Conservation (phyloP, 2,329 filamentous ascomycete species). For the Emericellopsis cladophorae region DNA sequence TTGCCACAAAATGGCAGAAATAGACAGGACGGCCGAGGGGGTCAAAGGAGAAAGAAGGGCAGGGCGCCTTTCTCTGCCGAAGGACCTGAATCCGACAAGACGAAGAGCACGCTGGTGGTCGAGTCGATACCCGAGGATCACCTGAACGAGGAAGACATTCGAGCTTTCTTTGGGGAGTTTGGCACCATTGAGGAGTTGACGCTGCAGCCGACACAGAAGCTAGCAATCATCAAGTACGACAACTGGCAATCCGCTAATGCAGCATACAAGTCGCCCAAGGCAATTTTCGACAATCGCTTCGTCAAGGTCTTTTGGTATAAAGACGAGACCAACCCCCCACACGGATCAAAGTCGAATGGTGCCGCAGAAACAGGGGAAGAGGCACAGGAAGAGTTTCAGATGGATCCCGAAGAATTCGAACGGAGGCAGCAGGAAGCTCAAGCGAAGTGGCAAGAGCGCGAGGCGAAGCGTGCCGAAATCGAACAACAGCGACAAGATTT, state of each 20-base stretch:
- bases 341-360: conserved; percentile 3
- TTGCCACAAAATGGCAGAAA: neutral
- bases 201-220: conserved; percentile 51
- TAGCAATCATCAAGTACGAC: conserved; percentile 59
- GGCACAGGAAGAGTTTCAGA: conserved; percentile 30
- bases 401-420: conserved; percentile 59
- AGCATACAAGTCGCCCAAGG: conserved; percentile 66
- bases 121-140: conserved; percentile 66
- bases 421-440: conserved; percentile 62
- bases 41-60: conserved; percentile 18
- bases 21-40: neutral
- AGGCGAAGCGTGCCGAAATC: conserved; percentile 48
- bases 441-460: conserved; percentile 52
- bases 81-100: conserved; percentile 48
- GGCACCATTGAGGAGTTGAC: conserved; percentile 51
- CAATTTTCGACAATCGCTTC: conserved; percentile 75
- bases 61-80: conserved; percentile 45
- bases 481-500: conserved; percentile 50
- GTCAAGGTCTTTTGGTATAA: conserved; percentile 75
- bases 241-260: conserved; percentile 52
- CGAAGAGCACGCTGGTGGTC: conserved; percentile 58
- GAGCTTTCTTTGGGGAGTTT: conserved; percentile 60
- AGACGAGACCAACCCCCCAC: conserved; percentile 24
- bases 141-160: conserved; percentile 52
- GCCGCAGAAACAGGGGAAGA: conserved; percentile 7